A percentile compares a stretch with the other conserved stretches of the same genome.
These are phyloP conservation scores for Lagenidium sp. DNA, from an alignment of 352 stramenopile species.

Conservation along the genomic window DNA sequence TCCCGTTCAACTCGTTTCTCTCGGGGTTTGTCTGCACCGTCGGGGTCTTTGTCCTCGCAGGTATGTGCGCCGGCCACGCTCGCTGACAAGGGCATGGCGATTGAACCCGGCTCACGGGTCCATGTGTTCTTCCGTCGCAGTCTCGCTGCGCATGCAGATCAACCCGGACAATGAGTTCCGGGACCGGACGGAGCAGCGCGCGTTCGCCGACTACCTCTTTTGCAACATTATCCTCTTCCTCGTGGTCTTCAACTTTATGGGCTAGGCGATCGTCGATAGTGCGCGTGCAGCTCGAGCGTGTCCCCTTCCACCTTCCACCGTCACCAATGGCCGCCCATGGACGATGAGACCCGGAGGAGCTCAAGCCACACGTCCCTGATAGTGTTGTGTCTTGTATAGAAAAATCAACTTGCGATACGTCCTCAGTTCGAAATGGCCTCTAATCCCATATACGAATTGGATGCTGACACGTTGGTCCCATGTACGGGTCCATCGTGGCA, in stretches of 20 bases:
- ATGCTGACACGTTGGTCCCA: no score
- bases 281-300: neutral
- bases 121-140: constrained; percentile 16
- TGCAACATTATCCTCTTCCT: constrained; percentile 92
- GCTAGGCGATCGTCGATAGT: constrained; percentile 22
- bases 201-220: constrained; percentile 89
- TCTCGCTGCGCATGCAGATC: constrained; percentile 88
- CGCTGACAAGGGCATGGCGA: no score
- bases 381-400: no score
- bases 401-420: no score
- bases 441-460: no score
- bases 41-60: constrained; percentile 85
- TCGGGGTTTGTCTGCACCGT: constrained; percentile 87
- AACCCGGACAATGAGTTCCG: constrained; percentile 80
- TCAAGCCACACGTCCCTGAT: no score
- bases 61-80: constrained; percentile 29
- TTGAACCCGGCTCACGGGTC: neutral
- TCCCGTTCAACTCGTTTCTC: constrained; percentile 92
- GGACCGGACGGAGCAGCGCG: constrained; percentile 76
- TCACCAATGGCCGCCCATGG: no score
- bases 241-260: constrained; percentile 92
- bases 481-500: no score
- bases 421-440: no score
- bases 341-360: no score
- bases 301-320: neutral